These are phyloP conservation scores for Lonicera japonica DNA, from an alignment of 129 eudicot species.

Conservation along the genomic window DNA sequence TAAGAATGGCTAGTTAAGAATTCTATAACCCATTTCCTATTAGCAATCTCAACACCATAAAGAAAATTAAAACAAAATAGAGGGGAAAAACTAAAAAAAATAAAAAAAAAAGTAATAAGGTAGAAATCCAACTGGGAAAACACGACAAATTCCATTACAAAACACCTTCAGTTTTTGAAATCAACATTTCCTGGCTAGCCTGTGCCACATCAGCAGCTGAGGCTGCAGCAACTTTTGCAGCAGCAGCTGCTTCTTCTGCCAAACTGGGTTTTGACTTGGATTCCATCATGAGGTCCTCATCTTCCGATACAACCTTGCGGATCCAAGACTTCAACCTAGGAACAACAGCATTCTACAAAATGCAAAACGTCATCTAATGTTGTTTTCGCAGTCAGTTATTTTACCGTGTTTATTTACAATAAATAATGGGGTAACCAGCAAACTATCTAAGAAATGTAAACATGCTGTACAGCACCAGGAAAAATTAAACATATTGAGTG, in stretches of 20 bases:
- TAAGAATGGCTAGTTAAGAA: constrained; percentile 2
- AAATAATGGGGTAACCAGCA: too few species aligned
- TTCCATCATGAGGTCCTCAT: constrained; percentile 33
- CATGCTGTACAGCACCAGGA: too few species aligned
- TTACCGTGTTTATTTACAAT: too few species aligned
- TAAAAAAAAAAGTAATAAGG: neutral
- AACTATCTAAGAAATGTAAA: too few species aligned
- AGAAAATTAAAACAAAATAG: neutral
- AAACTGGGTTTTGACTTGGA: constrained; percentile 44
- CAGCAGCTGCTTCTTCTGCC: constrained; percentile 86
- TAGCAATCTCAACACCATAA: neutral
- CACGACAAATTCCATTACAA: neutral
- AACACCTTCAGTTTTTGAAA: constrained; percentile 66
- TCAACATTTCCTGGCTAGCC: constrained; percentile 76
- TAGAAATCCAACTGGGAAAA: constrained; percentile 5
- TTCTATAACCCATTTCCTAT: neutral
- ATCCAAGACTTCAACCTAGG: constrained; percentile 96
- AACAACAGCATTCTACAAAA: constrained; percentile 53
- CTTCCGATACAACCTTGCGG: constrained; percentile 70
- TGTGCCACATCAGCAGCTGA: constrained; percentile 92
- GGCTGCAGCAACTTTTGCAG: constrained; percentile 88
- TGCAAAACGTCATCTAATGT: neutral
- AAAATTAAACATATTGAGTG: too few species aligned
- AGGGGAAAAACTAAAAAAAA: constrained; percentile 1
- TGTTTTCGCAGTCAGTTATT: too few species aligned